Evolutionary conservation across 2,329 filamentous ascomycete species (phyloP), one percentile per base, ranked within the genome.

Genomic region (Colletotrichum scovillei): DNA sequence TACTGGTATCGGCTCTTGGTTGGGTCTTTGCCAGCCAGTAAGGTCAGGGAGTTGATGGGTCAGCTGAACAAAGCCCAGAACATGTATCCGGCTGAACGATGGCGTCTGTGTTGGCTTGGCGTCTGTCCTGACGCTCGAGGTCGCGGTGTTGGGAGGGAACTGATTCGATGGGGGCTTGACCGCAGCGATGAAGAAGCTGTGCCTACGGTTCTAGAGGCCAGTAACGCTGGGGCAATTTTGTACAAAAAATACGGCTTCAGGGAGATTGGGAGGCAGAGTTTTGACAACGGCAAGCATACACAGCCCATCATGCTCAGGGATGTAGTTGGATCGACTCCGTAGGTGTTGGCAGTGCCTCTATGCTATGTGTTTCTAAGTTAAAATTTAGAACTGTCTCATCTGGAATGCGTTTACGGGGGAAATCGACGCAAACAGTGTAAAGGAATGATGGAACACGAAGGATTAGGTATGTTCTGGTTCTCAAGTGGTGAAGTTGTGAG

Each of bases 81-180:
- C 56, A 28, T 59, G 11, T 67, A 55, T 8, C 56, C 65, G 5
- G n/a, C 42, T 4, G 65, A 67, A n/a, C 65, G 65, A 53, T 67
- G 65, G 65, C 65, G 65, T 19, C 56, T 67, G 1, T 38, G 28
- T 35, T 67, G 42, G 26, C 28, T 67, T 35, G 55, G 55, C 22
- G 56, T 67, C 9, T 52, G 42, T 22, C 42, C 65, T 12, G 42
- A 38, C 4, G 35, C n/a, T 4, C 65, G 59, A 22, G 52, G 42
- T 12, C 32, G 28, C 26, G 56, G 65, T 6, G 24, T 67, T 22
- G 65, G 65, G 4, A 38, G 35, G 12, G 42, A 1, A 12, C 1
- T 67, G 6, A n/a, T 60, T 14, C n/a, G 24, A 24, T 67, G 65
- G 65, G 56, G 65, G 3, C 12, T 60, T 4, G 65, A 53, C 6